Evolutionary conservation across 2,329 filamentous ascomycete genomes (phyloP), one percentile per base, ranked within the genome.

Genomic region (Geoglossum cookeanum): DNA sequence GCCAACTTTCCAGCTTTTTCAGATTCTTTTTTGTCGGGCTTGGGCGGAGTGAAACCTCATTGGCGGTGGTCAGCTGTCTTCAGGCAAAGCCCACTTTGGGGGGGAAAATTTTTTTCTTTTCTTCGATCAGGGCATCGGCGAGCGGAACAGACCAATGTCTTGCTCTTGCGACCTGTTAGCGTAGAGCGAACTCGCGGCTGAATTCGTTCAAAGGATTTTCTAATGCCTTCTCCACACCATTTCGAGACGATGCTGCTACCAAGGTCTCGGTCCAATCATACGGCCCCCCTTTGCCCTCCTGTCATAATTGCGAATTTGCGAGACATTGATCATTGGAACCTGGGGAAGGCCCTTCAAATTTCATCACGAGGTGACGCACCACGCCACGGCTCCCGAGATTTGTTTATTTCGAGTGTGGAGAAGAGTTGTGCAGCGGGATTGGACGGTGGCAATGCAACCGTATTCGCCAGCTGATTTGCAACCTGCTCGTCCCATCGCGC

Each of bases 261-360:
- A 22, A 49, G 47, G 9, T n/a, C 33, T 32, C 22, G 27, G 30
- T 35, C 49, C 49, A 53, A 37, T 53, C 5, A 37, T 3, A 17
- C 11, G 8, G 3, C 49, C 22, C 15, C 27, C 11, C 17, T 33
- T 13, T 8, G 9, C 27, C 48, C 48, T 52, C 48, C 32, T 52
- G 48, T 52, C 48, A 33, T 52, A 11, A 52, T 52, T 52, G 27
- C 48, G 48, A 52, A 52, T 52, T 52, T 52, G 48, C 48, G 48
- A 52, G 48, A 52, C 48, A 52, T 42, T 32, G 48, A 52, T 53
- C 49, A 53, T 35, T 53, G 27, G 49, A 53, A 53, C 49, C 49
- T 53, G 49, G 49, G 49, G 49, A 53, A 53, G 9, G 2, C 29
- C 30, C 30, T 4, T n/a, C 7, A 32, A 53, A 35, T 53, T 53